Evolutionary conservation across 2,329 filamentous ascomycete genomes (phyloP).

Genomic region (Penicillium hesseltinei): DNA sequence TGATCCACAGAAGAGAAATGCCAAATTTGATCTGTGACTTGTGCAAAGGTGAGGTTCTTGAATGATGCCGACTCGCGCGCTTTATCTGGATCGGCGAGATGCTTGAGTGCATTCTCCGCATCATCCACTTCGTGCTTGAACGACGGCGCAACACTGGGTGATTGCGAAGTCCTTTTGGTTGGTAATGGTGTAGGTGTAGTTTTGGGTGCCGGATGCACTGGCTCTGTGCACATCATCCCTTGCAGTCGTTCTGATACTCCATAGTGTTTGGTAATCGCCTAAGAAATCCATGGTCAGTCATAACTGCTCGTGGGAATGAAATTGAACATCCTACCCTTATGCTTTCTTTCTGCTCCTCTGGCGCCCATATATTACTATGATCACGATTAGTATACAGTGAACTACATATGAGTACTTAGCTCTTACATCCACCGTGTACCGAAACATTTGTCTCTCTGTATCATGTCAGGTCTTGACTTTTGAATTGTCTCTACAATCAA

Average conservation of each 20-base stretch:
- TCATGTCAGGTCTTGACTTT: neutral
- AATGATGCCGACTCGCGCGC: slow-evolving; percentile 26
- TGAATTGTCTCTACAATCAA: neutral
- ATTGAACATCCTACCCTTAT: slow-evolving; percentile 44
- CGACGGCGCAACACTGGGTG: slow-evolving; percentile 5
- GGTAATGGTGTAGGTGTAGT: slow-evolving; percentile 9
- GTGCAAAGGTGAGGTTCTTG: slow-evolving; percentile 50
- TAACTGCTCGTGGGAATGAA: neutral
- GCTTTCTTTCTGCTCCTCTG: slow-evolving; percentile 57
- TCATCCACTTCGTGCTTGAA: slow-evolving; percentile 25
- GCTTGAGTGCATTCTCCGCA: slow-evolving; percentile 33
- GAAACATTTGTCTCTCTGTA: slow-evolving; percentile 47
- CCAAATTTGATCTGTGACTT: slow-evolving; percentile 68
- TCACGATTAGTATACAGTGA: slow-evolving; percentile 4
- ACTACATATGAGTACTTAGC: slow-evolving; percentile 1
- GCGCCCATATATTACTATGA: slow-evolving; percentile 66
- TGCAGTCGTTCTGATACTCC: slow-evolving; percentile 66
- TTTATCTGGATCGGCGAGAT: slow-evolving; percentile 21
- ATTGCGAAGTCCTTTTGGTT: slow-evolving; percentile 14
- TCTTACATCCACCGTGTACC: slow-evolving; percentile 69
- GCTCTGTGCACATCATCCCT: slow-evolving; percentile 62
- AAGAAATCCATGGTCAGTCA: slow-evolving; percentile 4
- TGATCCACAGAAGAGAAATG: slow-evolving; percentile 73
- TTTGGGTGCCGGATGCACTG: slow-evolving; percentile 35
- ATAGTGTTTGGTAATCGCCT: slow-evolving; percentile 59